phyloP scores from a whole-genome alignment of 2,329 filamentous ascomycete species.

The Rhynchosporium secalis region DNA sequence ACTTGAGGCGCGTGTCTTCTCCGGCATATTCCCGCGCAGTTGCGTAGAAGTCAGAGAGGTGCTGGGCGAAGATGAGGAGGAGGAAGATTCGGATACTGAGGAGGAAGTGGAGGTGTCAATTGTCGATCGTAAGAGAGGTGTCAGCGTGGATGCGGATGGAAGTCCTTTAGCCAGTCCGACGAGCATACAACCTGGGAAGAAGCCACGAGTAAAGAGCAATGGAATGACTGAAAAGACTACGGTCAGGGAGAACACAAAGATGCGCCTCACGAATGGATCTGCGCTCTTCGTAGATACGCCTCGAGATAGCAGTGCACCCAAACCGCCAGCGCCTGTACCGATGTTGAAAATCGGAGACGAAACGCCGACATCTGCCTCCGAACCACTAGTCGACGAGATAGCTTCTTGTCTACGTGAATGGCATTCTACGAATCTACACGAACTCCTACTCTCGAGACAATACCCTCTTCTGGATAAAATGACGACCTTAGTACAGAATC shows the following conservation, averaged over 20 bases:
- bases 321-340: slow-evolving; percentile 88
- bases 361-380: slow-evolving; percentile 82
- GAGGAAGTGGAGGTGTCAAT: slow-evolving; percentile 16
- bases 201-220: slow-evolving; percentile 10
- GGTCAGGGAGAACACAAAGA: slow-evolving; percentile 29
- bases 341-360: slow-evolving; percentile 98
- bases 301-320: slow-evolving; percentile 67
- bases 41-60: slow-evolving; percentile 95
- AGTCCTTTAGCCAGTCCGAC: slow-evolving; percentile 27
- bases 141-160: slow-evolving; percentile 25
- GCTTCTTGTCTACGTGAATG: slow-evolving; percentile 95
- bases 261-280: slow-evolving; percentile 31
- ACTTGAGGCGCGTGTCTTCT: slow-evolving; percentile 93
- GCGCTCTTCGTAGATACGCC: slow-evolving; percentile 45
- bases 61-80: slow-evolving; percentile 69
- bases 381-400: slow-evolving; percentile 95
- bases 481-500: slow-evolving; percentile 74
- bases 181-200: slow-evolving; percentile 23
- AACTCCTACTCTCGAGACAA: slow-evolving; percentile 78
- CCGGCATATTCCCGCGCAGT: slow-evolving; percentile 93
- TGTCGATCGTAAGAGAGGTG: slow-evolving; percentile 11
- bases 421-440: slow-evolving; percentile 96
- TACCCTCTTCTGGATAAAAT: slow-evolving; percentile 82
- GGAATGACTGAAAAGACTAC: slow-evolving; percentile 18
- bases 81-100: slow-evolving; percentile 38